Conservation (phyloP, 257 asterid genomes). For the Paraleonurus japonicus region DNA sequence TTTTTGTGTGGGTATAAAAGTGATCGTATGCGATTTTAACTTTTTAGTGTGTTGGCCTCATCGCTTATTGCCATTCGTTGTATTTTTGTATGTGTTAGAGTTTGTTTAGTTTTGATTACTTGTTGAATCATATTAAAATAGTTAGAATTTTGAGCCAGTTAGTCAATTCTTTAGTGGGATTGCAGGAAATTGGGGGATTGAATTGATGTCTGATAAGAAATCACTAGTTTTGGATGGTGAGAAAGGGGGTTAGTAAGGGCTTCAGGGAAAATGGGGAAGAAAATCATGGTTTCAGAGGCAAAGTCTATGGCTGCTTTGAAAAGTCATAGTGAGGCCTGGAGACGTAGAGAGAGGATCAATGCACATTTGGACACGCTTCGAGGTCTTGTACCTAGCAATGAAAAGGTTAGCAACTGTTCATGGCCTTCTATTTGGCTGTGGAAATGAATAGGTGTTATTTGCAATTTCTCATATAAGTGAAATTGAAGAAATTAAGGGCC, state of each 20-base stretch:
- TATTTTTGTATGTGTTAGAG: background rate
- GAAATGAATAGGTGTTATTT: background rate
- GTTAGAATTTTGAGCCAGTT: background rate
- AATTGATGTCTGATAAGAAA: conserved; percentile 34
- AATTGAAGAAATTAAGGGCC: background rate
- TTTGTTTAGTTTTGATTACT: no score
- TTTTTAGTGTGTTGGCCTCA: no score
- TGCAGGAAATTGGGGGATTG: conserved; percentile 34
- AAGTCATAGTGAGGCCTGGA: conserved; percentile 74
- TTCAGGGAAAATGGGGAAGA: conserved; percentile 41
- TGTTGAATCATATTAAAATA: conserved; percentile 29
- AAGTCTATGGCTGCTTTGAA: conserved; percentile 60
- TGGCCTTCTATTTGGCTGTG: background rate
- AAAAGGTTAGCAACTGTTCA: conserved; percentile 46
- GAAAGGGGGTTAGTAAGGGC: conserved; percentile 50
- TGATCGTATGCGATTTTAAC: no score
- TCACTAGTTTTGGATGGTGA: conserved; percentile 54
- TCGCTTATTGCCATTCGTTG: no score
- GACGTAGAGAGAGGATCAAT: conserved; percentile 73
- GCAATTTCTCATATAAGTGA: background rate
- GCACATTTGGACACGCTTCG: conserved; percentile 58
- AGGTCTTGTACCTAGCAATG: conserved; percentile 54
- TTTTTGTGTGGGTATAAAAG: no score
- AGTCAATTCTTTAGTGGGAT: conserved; percentile 8
- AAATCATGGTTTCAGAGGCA: conserved; percentile 26